phyloP scores from a whole-genome alignment of 768 basidiomycete species.

The Suillus spraguei region DNA sequence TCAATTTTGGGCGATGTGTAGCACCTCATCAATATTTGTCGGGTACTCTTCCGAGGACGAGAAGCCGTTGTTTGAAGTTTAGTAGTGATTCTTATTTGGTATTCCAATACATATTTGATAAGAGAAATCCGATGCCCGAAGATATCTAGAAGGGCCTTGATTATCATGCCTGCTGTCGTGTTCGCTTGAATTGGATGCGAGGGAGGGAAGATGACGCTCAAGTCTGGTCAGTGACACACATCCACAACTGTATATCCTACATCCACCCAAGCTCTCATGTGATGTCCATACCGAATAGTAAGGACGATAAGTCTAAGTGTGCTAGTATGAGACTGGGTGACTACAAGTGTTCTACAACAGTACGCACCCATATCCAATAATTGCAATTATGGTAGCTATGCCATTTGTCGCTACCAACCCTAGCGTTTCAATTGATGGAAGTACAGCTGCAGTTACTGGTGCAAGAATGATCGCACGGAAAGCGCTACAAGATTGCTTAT shows the following conservation, averaged over 20 bases:
- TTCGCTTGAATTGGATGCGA: neutral
- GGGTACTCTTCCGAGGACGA: neutral
- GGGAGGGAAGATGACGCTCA: neutral
- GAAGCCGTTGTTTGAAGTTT: neutral
- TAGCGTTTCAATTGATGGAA: constrained; percentile 52
- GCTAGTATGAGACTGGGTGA: neutral
- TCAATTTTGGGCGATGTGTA: neutral
- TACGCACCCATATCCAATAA: constrained; percentile 52
- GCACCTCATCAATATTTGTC: neutral
- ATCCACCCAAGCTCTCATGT: constrained; percentile 52
- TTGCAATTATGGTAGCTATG: constrained; percentile 44
- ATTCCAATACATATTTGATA: neutral
- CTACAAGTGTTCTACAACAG: neutral
- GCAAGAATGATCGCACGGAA: constrained; percentile 49
- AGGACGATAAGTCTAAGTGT: constrained; percentile 45
- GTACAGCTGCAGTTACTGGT: constrained; percentile 43
- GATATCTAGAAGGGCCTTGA: neutral
- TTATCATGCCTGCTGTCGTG: neutral
- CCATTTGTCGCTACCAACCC: constrained; percentile 51
- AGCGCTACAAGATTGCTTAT: constrained; percentile 37
- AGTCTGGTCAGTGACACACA: neutral
- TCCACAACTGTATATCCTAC: constrained; percentile 35
- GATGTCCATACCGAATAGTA: constrained; percentile 52
- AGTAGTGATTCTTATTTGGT: neutral
- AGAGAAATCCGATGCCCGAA: neutral